Percentiles rank a stretch among this genome's conserved stretches.
Conservation (phyloP, 2,329 filamentous ascomycete species). For the Trichoderma koningiopsis region DNA sequence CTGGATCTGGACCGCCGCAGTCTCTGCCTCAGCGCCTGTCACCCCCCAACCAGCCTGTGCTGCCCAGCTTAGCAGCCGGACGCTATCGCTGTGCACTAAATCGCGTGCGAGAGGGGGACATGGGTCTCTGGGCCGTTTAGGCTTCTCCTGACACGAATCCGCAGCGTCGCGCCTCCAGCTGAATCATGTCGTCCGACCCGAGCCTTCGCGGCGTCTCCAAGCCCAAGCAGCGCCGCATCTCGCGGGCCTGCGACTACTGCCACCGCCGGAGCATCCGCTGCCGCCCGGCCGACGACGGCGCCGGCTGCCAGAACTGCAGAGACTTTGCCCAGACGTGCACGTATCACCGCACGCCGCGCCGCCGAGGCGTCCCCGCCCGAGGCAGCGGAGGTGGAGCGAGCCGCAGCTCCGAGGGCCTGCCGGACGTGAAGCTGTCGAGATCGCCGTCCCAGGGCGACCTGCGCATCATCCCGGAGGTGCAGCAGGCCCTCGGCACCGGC, state of each 20-base stretch:
- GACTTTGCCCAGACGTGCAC: conserved; percentile 54
- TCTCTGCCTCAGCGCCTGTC: background rate
- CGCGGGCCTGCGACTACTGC: conserved; percentile 47
- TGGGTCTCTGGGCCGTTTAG: conserved; percentile 22
- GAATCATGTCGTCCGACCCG: conserved; percentile 19
- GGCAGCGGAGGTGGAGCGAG: conserved; percentile 15
- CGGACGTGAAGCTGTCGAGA: conserved; percentile 14
- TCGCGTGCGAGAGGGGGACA: conserved; percentile 4
- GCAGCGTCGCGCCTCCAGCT: background rate
- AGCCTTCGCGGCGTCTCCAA: conserved; percentile 12
- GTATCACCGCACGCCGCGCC: conserved; percentile 46
- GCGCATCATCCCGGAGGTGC: conserved; percentile 16
- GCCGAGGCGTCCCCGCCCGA: conserved; percentile 34
- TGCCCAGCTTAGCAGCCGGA: background rate
- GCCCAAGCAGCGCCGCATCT: conserved; percentile 29
- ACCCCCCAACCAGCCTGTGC: background rate
- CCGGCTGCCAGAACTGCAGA: conserved; percentile 51
- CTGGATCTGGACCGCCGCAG: background rate
- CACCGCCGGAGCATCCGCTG: conserved; percentile 39
- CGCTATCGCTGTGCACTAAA: conserved; percentile 21
- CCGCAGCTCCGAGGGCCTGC: conserved; percentile 11
- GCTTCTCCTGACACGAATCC: conserved; percentile 15
- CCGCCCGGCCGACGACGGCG: conserved; percentile 39
- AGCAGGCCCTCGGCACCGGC: background rate
- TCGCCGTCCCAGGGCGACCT: conserved; percentile 18